Evolutionary conservation across 768 basidiomycete genomes (phyloP).

Genomic region (Nidula microcarpa): DNA sequence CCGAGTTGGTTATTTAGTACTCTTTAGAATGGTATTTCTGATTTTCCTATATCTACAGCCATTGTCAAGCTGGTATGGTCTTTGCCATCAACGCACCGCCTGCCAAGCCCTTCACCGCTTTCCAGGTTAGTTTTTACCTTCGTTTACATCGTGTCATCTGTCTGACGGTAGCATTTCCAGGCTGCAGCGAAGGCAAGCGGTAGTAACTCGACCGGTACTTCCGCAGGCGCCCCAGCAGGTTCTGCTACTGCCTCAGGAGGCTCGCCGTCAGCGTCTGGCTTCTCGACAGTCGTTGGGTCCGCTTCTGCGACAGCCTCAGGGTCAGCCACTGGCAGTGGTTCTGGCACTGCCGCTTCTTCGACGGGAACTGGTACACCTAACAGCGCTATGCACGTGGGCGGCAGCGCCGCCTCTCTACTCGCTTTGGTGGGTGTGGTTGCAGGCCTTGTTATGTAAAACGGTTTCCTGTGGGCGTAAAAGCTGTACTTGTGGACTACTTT

Average conservation of each 20-base stretch:
- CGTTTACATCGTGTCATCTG: too few species aligned
- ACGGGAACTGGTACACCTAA: constrained; percentile 10
- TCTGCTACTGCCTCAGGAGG: constrained; percentile 15
- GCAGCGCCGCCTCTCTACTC: constrained; percentile 28
- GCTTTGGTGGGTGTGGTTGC: constrained; percentile 25
- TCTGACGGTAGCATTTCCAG: too few species aligned
- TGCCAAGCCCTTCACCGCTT: constrained; percentile 42
- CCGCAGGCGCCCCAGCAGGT: constrained; percentile 6
- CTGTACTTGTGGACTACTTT: neutral
- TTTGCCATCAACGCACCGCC: constrained; percentile 54
- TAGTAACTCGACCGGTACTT: constrained; percentile 2
- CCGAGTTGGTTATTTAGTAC: constrained; percentile 10
- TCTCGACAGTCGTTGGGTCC: constrained; percentile 7
- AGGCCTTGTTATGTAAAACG: constrained; percentile 25
- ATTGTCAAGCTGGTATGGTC: constrained; percentile 57
- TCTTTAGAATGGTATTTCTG: neutral
- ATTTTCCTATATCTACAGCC: constrained; percentile 19
- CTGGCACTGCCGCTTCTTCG: constrained; percentile 4
- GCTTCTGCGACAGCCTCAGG: constrained; percentile 3
- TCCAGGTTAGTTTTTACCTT: too few species aligned
- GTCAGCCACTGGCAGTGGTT: constrained; percentile 4
- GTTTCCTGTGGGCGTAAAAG: constrained; percentile 2
- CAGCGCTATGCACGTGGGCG: constrained; percentile 23
- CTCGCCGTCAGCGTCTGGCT: constrained; percentile 5
- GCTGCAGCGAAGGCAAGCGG: constrained; percentile 20